phyloP scores from a whole-genome alignment of 768 basidiomycete genomes.

The Dioszegia aurantiaca region DNA sequence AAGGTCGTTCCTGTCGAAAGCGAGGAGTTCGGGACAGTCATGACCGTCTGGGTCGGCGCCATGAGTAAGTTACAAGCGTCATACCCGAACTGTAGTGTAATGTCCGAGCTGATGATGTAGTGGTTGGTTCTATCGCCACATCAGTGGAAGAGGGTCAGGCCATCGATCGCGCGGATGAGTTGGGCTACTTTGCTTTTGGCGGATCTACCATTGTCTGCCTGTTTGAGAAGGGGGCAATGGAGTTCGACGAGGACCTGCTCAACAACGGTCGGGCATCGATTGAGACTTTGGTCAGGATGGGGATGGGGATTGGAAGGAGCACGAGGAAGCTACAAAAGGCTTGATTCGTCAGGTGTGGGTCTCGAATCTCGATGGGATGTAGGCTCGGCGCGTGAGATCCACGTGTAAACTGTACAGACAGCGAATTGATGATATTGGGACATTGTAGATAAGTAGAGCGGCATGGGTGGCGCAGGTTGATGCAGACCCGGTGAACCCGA shows the following conservation, averaged over 20 bases:
- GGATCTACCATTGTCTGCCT: constrained; percentile 88
- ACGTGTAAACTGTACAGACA: too few relatives aligned
- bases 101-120: constrained; percentile 23
- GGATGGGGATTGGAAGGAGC: constrained; percentile 71
- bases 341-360: too few relatives aligned
- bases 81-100: background rate
- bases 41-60: constrained; percentile 64
- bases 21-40: constrained; percentile 82
- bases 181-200: constrained; percentile 93
- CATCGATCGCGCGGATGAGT: constrained; percentile 80
- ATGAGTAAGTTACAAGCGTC: constrained; percentile 50
- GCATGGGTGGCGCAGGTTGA: too few relatives aligned
- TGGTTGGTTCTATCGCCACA: constrained; percentile 79
- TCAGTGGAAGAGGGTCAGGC: constrained; percentile 80
- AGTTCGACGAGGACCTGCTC: constrained; percentile 89
- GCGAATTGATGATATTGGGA: background rate
- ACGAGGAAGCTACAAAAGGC: constrained; percentile 17
- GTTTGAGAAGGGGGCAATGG: constrained; percentile 77
- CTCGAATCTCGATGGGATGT: too few relatives aligned
- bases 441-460: too few relatives aligned
- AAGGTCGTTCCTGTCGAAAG: constrained; percentile 91
- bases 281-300: constrained; percentile 83
- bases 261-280: constrained; percentile 80
- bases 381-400: too few relatives aligned
- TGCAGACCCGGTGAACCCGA: too few relatives aligned